A percentile compares a stretch with the other conserved stretches of the same genome.
Evolutionary conservation across 371 early-diverging fungal species (phyloP).

Genomic region (Coemansia sp.): DNA sequence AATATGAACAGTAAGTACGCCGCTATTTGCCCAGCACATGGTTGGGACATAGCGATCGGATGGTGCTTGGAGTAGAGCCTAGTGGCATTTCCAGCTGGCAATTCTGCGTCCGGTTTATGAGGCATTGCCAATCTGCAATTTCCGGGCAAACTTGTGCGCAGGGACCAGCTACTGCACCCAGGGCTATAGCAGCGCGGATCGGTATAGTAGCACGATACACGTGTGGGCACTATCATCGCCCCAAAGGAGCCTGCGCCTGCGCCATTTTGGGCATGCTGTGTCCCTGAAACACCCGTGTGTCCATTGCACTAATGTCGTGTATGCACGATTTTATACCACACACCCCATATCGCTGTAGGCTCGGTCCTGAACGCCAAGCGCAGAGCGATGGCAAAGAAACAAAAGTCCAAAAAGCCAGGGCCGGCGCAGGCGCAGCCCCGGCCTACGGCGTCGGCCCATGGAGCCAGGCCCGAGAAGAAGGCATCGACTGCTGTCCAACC

Average conservation of each 20-base stretch:
- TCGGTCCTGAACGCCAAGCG: constrained; percentile 46
- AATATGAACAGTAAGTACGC: not conserved
- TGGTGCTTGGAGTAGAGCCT: too few relatives aligned
- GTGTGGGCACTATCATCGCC: not conserved
- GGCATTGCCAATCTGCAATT: too few relatives aligned
- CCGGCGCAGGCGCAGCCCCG: constrained; percentile 8
- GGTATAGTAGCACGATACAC: not conserved
- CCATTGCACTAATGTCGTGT: not conserved
- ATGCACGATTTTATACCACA: not conserved
- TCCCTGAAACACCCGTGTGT: not conserved
- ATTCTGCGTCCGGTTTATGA: too few relatives aligned
- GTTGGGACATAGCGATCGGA: too few relatives aligned
- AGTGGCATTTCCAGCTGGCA: too few relatives aligned
- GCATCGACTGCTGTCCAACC: not conserved
- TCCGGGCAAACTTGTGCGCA: too few relatives aligned
- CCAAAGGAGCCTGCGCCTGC: too few relatives aligned
- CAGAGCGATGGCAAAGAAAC: constrained; percentile 49
- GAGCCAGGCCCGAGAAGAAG: not conserved
- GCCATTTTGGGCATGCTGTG: too few relatives aligned
- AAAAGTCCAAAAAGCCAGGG: constrained; percentile 28
- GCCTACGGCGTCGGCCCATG: not conserved
- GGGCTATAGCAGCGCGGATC: not conserved
- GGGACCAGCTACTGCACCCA: too few relatives aligned
- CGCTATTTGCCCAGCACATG: too few relatives aligned
- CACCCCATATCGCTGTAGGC: constrained; percentile 6